Evolutionary conservation across 257 asterid species (phyloP).

Genomic region (Solanum virginianum): DNA sequence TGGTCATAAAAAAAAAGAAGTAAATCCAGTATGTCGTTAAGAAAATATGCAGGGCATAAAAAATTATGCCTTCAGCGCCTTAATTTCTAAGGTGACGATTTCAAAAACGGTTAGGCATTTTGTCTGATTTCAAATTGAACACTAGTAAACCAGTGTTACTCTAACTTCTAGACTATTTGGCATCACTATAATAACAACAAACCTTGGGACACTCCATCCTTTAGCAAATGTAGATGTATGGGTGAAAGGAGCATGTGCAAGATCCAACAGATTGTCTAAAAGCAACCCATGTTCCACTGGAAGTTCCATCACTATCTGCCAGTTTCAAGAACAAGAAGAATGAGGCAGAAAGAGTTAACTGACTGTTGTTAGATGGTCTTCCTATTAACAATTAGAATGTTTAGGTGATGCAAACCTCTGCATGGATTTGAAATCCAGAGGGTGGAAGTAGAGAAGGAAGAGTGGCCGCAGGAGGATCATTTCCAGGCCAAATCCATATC

Average conservation of each 20-base stretch:
- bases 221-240: slow-evolving; percentile 95
- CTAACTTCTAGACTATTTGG: neutral
- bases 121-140: neutral
- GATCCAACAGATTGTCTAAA: slow-evolving; percentile 91
- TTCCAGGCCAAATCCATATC: slow-evolving; percentile 98
- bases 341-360: neutral
- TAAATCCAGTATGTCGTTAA: neutral
- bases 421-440: slow-evolving; percentile 80
- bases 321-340: neutral
- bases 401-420: slow-evolving; percentile 45
- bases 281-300: slow-evolving; percentile 93
- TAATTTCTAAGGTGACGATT: neutral
- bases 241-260: slow-evolving; percentile 96
- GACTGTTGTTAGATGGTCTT: neutral
- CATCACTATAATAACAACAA: neutral
- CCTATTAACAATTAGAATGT: neutral
- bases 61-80: neutral
- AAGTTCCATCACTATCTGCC: slow-evolving; percentile 88
- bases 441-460: slow-evolving; percentile 81
- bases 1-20: too few relatives aligned
- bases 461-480: slow-evolving; percentile 69
- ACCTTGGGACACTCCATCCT: slow-evolving; percentile 98
- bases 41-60: neutral
- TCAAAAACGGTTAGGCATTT: neutral
- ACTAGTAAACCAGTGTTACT: neutral